Conservation (phyloP, 352 stramenopile species). For the Halophytophthora batemanensis region DNA sequence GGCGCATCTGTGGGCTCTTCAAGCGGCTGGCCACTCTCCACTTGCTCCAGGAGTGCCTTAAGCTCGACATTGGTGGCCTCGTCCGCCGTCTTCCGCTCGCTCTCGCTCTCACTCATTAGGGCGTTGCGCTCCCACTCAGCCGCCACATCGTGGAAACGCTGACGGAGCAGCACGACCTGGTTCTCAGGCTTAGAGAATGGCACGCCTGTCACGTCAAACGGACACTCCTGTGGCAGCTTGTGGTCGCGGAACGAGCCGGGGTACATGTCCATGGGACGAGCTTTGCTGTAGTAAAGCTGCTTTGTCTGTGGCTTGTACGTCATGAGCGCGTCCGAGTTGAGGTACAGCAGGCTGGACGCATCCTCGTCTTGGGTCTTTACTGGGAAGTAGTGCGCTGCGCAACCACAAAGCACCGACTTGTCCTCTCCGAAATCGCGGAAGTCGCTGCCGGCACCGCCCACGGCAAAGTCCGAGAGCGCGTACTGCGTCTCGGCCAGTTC, state of each 20-base stretch:
- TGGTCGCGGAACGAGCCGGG: constrained; percentile 32
- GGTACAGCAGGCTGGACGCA: constrained; percentile 30
- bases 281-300: constrained; percentile 30
- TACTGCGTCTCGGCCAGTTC: constrained; percentile 55
- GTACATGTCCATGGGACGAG: constrained; percentile 26
- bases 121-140: constrained; percentile 31
- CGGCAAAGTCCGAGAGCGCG: constrained; percentile 42
- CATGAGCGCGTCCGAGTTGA: constrained; percentile 50
- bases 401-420: constrained; percentile 38
- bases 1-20: constrained; percentile 9
- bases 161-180: constrained; percentile 29
- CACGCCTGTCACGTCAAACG: constrained; percentile 31
- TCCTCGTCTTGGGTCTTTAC: constrained; percentile 10
- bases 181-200: constrained; percentile 23
- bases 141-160: constrained; percentile 27
- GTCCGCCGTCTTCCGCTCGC: constrained; percentile 16
- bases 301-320: constrained; percentile 26
- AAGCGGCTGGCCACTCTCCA: constrained; percentile 12
- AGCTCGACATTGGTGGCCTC: constrained; percentile 16
- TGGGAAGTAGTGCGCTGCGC: constrained; percentile 42
- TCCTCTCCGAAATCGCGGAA: constrained; percentile 18
- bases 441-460: constrained; percentile 38
- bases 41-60: constrained; percentile 16
- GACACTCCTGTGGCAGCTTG: constrained; percentile 32
- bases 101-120: constrained; percentile 20